Conservation (phyloP, 2,329 filamentous ascomycete genomes). For the Fusarium duplospermum region DNA sequence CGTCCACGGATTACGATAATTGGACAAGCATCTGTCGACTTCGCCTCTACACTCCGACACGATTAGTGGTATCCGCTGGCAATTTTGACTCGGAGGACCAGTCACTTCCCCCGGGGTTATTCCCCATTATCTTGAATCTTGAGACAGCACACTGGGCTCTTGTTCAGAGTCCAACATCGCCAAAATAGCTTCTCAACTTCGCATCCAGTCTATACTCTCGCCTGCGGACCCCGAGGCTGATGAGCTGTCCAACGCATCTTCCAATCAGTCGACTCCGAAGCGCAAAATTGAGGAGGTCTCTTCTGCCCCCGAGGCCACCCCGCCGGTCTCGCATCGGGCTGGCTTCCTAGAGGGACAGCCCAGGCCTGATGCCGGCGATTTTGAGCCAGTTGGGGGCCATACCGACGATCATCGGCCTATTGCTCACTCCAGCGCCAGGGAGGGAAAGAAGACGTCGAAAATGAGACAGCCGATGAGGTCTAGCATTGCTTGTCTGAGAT, state of each 20-base stretch:
- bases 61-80: neutral
- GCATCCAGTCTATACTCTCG: slow-evolving; percentile 64
- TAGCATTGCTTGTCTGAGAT: slow-evolving; percentile 81
- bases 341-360: slow-evolving; percentile 10
- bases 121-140: slow-evolving; percentile 2
- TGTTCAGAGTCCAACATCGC: slow-evolving; percentile 53
- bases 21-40: neutral
- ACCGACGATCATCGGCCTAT: slow-evolving; percentile 18
- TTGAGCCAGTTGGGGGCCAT: slow-evolving; percentile 20
- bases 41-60: neutral
- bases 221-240: slow-evolving; percentile 56
- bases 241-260: slow-evolving; percentile 45
- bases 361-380: slow-evolving; percentile 14
- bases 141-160: slow-evolving; percentile 15
- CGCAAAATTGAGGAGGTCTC: slow-evolving; percentile 31
- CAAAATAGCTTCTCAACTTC: slow-evolving; percentile 63
- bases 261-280: slow-evolving; percentile 30
- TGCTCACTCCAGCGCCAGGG: slow-evolving; percentile 8
- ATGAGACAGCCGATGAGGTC: slow-evolving; percentile 72
- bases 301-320: slow-evolving; percentile 20
- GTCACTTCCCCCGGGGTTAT: neutral
- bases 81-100: neutral
- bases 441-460: slow-evolving; percentile 24
- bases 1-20: neutral
- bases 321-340: slow-evolving; percentile 7